phyloP scores from a whole-genome alignment of 2,329 filamentous ascomycete genomes.

The Chaetomium olivaceum region DNA sequence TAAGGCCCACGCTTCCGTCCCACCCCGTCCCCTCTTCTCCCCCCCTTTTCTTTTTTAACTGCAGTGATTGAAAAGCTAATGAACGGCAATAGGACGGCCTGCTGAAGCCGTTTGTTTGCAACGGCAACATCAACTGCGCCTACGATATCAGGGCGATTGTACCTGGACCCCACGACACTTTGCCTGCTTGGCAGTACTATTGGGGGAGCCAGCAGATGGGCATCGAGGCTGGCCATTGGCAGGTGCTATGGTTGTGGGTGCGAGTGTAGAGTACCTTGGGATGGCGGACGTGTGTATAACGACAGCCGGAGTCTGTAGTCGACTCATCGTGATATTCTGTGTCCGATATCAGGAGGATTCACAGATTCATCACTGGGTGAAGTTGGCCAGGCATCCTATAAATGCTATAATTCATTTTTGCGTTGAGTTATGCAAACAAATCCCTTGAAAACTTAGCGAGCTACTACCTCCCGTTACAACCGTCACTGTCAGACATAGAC shows the following conservation, averaged over 20 bases:
- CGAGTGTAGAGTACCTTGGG: slow-evolving; percentile 10
- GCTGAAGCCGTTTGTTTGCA: slow-evolving; percentile 28
- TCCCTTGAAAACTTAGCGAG: too few relatives aligned
- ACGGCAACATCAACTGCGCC: slow-evolving; percentile 27
- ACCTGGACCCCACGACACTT: background rate
- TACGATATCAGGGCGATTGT: slow-evolving; percentile 21
- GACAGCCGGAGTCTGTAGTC: background rate
- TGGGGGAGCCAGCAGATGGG: slow-evolving; percentile 29
- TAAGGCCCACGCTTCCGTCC: slow-evolving; percentile 11
- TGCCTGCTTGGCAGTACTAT: slow-evolving; percentile 28
- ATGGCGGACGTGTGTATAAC: too few relatives aligned
- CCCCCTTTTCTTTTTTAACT: too few relatives aligned
- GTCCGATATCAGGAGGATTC: too few relatives aligned
- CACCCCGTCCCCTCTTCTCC: background rate
- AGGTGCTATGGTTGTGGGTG: slow-evolving; percentile 28
- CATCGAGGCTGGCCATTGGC: slow-evolving; percentile 25
- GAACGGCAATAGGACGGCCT: slow-evolving; percentile 23
- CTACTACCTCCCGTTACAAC: too few relatives aligned
- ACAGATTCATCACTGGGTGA: background rate
- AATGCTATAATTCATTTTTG: background rate
- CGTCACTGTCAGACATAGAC: too few relatives aligned
- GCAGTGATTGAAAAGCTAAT: background rate
- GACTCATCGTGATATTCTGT: background rate
- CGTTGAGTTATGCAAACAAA: too few relatives aligned
- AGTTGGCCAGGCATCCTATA: background rate